Conservation (phyloP, 305 asterid species). For the Solanum hybrid region DNA sequence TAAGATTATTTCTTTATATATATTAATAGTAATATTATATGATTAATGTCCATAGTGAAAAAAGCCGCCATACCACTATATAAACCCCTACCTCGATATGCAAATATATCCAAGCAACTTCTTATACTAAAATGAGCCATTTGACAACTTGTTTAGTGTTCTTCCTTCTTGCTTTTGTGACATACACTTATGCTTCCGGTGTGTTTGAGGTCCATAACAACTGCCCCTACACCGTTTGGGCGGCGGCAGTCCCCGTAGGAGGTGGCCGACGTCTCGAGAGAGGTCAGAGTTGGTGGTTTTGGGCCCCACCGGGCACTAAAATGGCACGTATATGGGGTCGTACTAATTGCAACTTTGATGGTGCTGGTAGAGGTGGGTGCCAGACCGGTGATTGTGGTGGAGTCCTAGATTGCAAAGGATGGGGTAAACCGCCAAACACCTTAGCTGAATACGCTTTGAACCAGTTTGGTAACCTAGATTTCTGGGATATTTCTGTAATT, state of each 20-base stretch:
- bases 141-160: not conserved
- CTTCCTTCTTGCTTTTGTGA: not conserved
- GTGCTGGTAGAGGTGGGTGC: slow-evolving; percentile 18
- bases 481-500: slow-evolving; percentile 15
- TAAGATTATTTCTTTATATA: not conserved
- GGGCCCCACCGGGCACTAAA: slow-evolving; percentile 19
- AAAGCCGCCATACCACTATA: not conserved
- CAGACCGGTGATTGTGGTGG: slow-evolving; percentile 30
- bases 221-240: slow-evolving; percentile 28
- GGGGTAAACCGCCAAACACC: slow-evolving; percentile 23
- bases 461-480: slow-evolving; percentile 15
- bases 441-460: slow-evolving; percentile 23
- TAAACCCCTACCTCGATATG: not conserved
- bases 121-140: not conserved
- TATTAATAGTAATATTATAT: not conserved
- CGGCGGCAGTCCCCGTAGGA: slow-evolving; percentile 21
- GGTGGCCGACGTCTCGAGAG: slow-evolving; percentile 18
- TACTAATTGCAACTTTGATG: slow-evolving; percentile 24
- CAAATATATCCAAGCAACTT: not conserved
- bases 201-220: slow-evolving; percentile 13
- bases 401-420: slow-evolving; percentile 18
- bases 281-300: slow-evolving; percentile 17
- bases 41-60: not conserved
- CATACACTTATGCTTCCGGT: slow-evolving; percentile 16
- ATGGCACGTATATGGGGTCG: slow-evolving; percentile 31